Percentiles rank a stretch among this genome's conserved stretches.
These are phyloP conservation scores for Xerocomus spinulosus DNA, from an alignment of 768 basidiomycete species.

Conservation along the genomic window DNA sequence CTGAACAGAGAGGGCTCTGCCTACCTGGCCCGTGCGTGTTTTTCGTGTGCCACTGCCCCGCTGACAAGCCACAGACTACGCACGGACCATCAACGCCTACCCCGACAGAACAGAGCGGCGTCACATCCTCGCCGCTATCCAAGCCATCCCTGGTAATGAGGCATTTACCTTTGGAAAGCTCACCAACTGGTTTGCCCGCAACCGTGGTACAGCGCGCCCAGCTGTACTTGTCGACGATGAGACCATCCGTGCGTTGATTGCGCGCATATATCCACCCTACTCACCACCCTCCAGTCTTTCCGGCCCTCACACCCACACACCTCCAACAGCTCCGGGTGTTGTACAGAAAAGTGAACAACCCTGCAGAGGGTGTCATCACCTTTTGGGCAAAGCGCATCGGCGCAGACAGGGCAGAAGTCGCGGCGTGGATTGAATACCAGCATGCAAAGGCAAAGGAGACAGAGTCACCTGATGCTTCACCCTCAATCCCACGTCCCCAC, in stretches of 20 bases:
- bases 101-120: slow-evolving; percentile 14
- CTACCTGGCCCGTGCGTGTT: slow-evolving; percentile 5
- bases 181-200: slow-evolving; percentile 19
- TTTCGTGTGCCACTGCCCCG: neutral
- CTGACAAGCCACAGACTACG: slow-evolving; percentile 18
- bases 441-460: slow-evolving; percentile 19
- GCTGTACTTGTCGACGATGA: slow-evolving; percentile 20
- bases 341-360: slow-evolving; percentile 12
- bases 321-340: slow-evolving; percentile 20
- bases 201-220: slow-evolving; percentile 9
- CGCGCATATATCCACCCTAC: slow-evolving; percentile 1
- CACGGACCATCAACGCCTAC: slow-evolving; percentile 8
- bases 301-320: slow-evolving; percentile 21
- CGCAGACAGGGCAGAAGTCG: slow-evolving; percentile 17
- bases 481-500: slow-evolving; percentile 19
- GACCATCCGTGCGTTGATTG: slow-evolving; percentile 18
- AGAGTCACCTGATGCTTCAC: slow-evolving; percentile 22
- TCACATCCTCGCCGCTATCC: slow-evolving; percentile 10
- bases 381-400: slow-evolving; percentile 26
- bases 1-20: slow-evolving; percentile 3
- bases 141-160: slow-evolving; percentile 22
- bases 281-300: slow-evolving; percentile 21
- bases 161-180: slow-evolving; percentile 14
- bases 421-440: slow-evolving; percentile 28
- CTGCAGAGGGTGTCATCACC: slow-evolving; percentile 18